Evolutionary conservation across 148 eudicot genomes (phyloP).

Genomic region (Camellia japonica): DNA sequence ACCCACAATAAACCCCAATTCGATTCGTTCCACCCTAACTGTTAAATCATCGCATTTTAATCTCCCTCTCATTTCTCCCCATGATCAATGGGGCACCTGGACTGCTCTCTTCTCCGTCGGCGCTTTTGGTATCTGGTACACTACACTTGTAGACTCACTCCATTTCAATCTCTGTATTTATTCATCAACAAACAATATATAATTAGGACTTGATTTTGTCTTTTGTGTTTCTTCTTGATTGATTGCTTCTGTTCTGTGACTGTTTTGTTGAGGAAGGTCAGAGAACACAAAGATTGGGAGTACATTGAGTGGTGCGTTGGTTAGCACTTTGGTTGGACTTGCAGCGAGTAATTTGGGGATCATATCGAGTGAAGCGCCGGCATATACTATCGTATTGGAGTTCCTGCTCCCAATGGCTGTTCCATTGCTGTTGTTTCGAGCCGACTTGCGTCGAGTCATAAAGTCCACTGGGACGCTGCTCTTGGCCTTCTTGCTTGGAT

Average conservation of each 20-base stretch:
- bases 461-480: conserved; percentile 69
- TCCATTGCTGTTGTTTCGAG: conserved; percentile 79
- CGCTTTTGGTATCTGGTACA: conserved; percentile 77
- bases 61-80: conserved; percentile 60
- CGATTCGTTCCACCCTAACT: conserved; percentile 8
- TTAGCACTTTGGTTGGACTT: conserved; percentile 71
- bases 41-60: conserved; percentile 44
- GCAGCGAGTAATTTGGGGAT: conserved; percentile 80
- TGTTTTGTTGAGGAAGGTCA: conserved; percentile 56
- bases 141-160: no score
- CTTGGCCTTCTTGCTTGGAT: conserved; percentile 84
- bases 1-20: conserved; percentile 4
- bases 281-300: conserved; percentile 84
- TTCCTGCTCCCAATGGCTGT: conserved; percentile 71
- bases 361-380: conserved; percentile 63
- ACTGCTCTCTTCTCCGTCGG: conserved; percentile 70
- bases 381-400: conserved; percentile 55
- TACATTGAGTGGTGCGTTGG: conserved; percentile 71
- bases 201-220: background rate
- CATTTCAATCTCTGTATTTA: no score
- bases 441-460: conserved; percentile 60
- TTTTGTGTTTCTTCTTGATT: background rate
- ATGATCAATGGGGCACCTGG: conserved; percentile 85
- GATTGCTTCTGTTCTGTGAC: background rate
- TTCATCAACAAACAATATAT: background rate